Conservation (phyloP, 2,329 filamentous ascomycete genomes). For the Blastomyces parvus region DNA sequence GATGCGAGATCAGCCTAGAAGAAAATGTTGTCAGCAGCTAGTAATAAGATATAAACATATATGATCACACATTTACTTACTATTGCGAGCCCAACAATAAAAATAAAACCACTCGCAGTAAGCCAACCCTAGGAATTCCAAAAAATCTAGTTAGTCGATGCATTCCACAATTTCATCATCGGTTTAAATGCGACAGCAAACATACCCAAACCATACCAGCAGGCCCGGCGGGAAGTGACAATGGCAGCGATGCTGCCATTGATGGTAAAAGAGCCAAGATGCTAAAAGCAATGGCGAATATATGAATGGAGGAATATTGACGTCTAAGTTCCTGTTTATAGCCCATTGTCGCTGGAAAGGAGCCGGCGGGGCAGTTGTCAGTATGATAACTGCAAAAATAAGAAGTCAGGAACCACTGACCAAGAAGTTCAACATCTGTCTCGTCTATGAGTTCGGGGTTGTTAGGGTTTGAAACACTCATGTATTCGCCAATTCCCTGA, state of each 20-base stretch:
- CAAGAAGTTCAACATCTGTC: constrained; percentile 22
- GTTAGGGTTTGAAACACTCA: neutral
- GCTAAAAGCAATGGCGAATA: constrained; percentile 51
- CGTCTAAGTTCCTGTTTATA: constrained; percentile 54
- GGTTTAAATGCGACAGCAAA: neutral
- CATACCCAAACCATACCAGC: constrained; percentile 52
- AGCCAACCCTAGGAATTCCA: constrained; percentile 42
- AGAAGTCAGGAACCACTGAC: constrained; percentile 13
- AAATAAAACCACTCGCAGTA: constrained; percentile 48
- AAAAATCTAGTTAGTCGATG: constrained; percentile 7
- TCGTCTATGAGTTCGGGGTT: constrained; percentile 16
- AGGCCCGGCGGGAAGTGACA: constrained; percentile 51
- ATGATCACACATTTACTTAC: constrained; percentile 25
- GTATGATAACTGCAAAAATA: neutral
- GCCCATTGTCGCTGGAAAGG: constrained; percentile 27
- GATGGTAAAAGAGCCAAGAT: constrained; percentile 55
- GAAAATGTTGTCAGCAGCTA: neutral
- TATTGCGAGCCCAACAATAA: constrained; percentile 52
- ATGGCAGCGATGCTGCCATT: constrained; percentile 50
- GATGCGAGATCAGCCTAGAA: constrained; percentile 41
- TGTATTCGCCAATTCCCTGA: neutral
- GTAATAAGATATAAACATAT: too few relatives aligned
- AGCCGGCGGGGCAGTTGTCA: neutral
- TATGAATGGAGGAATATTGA: constrained; percentile 53
- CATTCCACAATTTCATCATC: neutral